Percentiles rank a stretch among this genome's conserved stretches.
Evolutionary conservation across 73 alveolate genomes (phyloP).

Genomic region (Paraurostyla sp.): DNA sequence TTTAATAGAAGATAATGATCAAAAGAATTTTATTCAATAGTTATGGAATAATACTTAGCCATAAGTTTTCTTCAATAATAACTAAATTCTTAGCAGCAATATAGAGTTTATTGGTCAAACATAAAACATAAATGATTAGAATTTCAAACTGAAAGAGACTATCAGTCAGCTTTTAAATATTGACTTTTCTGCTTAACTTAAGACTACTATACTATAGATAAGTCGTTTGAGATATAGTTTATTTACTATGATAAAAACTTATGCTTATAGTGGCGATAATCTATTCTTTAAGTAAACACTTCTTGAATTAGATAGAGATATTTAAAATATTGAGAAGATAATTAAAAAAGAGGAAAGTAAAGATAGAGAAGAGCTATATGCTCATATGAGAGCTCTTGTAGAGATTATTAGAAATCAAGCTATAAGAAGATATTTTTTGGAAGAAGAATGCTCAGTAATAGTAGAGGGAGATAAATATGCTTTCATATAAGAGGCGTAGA

Average conservation of each 20-base stretch:
- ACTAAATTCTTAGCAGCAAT: too few species aligned
- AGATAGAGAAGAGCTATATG: background rate
- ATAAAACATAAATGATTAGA: too few species aligned
- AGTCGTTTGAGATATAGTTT: background rate
- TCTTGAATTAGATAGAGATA: background rate
- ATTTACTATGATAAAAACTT: background rate
- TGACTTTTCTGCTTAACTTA: background rate
- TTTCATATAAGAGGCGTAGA: too few species aligned
- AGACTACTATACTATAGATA: background rate
- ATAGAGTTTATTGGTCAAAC: too few species aligned
- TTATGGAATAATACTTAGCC: too few species aligned
- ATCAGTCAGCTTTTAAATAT: background rate
- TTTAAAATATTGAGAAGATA: background rate
- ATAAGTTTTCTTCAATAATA: too few species aligned
- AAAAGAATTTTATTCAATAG: too few species aligned
- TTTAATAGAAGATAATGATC: too few species aligned
- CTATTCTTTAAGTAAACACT: background rate
- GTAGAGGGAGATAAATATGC: background rate
- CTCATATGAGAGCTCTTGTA: background rate
- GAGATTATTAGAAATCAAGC: background rate
- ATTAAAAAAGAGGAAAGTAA: background rate
- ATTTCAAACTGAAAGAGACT: too few species aligned
- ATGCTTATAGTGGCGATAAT: background rate
- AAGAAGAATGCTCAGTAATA: background rate
- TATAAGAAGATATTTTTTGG: background rate